Conservation (phyloP, 1,284 basidiomycete species). For the Malassezia globosa region DNA sequence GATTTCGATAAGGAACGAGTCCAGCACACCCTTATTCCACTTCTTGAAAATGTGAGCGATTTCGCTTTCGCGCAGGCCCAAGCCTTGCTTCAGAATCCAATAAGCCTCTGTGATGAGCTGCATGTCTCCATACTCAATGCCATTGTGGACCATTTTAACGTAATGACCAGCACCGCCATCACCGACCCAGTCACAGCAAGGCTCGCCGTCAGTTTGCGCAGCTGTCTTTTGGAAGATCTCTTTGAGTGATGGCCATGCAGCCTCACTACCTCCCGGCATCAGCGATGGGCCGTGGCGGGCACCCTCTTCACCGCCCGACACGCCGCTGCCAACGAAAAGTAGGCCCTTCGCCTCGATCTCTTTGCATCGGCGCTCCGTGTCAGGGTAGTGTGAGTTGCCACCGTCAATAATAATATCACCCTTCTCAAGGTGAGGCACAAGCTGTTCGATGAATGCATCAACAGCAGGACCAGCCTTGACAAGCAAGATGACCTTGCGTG, state of each 20-base stretch:
- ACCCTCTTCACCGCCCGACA: conserved; percentile 98
- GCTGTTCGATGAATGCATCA: conserved; percentile 55
- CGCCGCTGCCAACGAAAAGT: conserved; percentile 95
- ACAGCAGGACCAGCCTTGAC: conserved; percentile 62
- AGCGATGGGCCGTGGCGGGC: conserved; percentile 93
- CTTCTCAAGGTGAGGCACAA: conserved; percentile 55
- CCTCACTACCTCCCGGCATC: conserved; percentile 93
- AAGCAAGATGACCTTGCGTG: conserved; percentile 77
- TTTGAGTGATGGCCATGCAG: conserved; percentile 93
- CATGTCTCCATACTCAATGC: conserved; percentile 91
- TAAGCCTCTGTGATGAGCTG: conserved; percentile 82
- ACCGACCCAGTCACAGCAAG: conserved; percentile 99
- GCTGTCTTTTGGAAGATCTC: conserved; percentile 97
- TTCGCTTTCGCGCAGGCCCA: conserved; percentile 56
- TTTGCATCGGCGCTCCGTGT: conserved; percentile 84
- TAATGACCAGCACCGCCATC: conserved; percentile 87
- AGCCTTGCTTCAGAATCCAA: conserved; percentile 88
- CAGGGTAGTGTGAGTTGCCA: conserved; percentile 98
- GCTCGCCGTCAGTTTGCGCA: conserved; percentile 86
- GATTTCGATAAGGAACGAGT: conserved; percentile 98
- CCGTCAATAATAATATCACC: conserved; percentile 95
- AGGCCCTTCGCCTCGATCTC: conserved; percentile 89
- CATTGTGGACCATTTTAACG: conserved; percentile 99
- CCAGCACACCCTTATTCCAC: conserved; percentile 98
- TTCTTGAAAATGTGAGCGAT: conserved; percentile 48